Percentiles rank a stretch among this genome's conserved stretches.
Conservation (phyloP, 331 rosid species). For the Quercus tomentella region DNA sequence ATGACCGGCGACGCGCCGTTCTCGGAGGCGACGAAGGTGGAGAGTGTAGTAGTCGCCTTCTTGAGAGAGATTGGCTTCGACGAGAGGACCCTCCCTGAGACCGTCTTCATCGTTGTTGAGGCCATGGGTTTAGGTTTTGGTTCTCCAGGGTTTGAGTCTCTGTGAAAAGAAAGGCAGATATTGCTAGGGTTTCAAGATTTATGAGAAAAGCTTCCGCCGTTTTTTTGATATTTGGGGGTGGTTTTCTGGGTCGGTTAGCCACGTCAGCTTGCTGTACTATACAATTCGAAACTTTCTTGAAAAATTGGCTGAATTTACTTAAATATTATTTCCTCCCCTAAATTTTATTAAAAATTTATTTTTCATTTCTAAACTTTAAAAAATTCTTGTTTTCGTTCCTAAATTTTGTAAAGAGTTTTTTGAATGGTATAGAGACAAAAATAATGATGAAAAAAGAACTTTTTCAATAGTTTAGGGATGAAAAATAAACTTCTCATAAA, state of each 20-base stretch:
- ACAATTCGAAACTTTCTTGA: too few species aligned
- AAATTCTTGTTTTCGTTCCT: fast-evolving
- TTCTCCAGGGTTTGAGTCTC: background rate
- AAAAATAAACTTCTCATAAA: fast-evolving
- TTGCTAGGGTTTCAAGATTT: too few species aligned
- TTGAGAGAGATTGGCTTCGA: conserved; percentile 45
- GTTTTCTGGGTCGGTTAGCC: too few species aligned
- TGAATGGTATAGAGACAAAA: fast-evolving
- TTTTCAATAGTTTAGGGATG: fast-evolving
- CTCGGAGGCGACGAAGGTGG: conserved; percentile 27
- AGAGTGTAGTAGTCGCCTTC: conserved; percentile 36
- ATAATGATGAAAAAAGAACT: fast-evolving
- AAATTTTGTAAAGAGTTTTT: too few species aligned
- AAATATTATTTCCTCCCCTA: fast-evolving
- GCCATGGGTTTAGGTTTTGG: background rate
- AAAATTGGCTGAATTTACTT: too few species aligned
- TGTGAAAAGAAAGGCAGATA: too few species aligned
- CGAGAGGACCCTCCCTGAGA: conserved; percentile 24
- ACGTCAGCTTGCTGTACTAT: too few species aligned
- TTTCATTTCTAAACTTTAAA: fast-evolving
- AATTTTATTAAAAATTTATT: too few species aligned
- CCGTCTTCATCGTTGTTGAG: conserved; percentile 33
- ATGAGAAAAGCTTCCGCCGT: too few species aligned
- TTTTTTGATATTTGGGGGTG: too few species aligned
- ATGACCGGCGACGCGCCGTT: conserved; percentile 30